Percentiles rank a stretch among this genome's conserved stretches.
phyloP scores from a whole-genome alignment of 163 green algal species.

The Prototheca wickerhamii region DNA sequence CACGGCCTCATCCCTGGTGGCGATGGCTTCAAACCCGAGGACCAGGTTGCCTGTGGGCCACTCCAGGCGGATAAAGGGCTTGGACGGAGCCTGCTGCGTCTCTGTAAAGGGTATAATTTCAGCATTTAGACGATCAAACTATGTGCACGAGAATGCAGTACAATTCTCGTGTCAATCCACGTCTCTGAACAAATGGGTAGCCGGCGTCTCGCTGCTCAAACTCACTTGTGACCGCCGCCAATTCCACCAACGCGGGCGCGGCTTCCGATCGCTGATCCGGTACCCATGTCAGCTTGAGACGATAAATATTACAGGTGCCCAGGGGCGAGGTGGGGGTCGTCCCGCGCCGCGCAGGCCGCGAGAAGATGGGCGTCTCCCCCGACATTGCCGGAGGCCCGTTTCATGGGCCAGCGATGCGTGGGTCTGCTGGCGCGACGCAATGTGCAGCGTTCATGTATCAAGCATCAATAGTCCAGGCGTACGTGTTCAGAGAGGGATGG shows the following conservation, averaged over 20 bases:
- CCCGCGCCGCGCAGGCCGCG: background rate
- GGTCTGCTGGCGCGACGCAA: too few species aligned
- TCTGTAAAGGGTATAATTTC: constrained; percentile 18
- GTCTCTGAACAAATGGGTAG: too few species aligned
- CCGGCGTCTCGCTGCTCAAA: background rate
- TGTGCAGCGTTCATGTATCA: too few species aligned
- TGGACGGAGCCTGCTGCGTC: constrained; percentile 28
- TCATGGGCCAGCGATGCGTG: background rate
- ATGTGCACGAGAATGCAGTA: too few species aligned
- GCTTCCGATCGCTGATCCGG: constrained; percentile 17
- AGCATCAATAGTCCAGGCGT: too few species aligned
- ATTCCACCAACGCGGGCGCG: constrained; percentile 7
- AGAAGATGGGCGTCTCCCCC: background rate
- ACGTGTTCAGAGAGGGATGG: too few species aligned
- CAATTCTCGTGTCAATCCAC: too few species aligned
- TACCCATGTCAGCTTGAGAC: constrained; percentile 17
- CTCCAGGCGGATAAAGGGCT: constrained; percentile 28
- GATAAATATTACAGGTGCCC: constrained; percentile 12
- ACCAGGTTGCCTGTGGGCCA: background rate
- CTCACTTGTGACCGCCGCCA: constrained; percentile 30
- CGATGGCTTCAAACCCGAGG: constrained; percentile 14
- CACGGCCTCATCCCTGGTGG: constrained; percentile 29
- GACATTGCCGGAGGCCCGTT: background rate
- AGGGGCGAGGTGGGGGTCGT: background rate
- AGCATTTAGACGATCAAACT: too few species aligned